phyloP scores from a whole-genome alignment of 176 grass and related monocot species.

The Aegilops tauschii region DNA sequence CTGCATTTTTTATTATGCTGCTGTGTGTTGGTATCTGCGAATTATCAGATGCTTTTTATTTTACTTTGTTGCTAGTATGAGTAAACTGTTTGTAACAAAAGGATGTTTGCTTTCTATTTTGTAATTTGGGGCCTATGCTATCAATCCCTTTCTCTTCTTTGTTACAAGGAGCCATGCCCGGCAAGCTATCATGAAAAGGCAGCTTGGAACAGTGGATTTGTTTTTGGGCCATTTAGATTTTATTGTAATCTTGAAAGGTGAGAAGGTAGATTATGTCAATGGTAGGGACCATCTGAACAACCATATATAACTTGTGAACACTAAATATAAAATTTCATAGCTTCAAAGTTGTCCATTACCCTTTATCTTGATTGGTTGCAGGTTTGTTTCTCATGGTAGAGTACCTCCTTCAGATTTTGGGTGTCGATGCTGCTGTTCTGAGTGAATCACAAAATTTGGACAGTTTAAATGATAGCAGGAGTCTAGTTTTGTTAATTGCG shows the following conservation, averaged over 20 bases:
- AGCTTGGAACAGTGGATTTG: conserved; percentile 51
- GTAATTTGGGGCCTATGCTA: conserved; percentile 43
- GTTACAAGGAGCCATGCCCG: conserved; percentile 66
- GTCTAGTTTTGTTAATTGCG: not conserved
- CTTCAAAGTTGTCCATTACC: conserved; percentile 70
- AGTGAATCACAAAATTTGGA: conserved; percentile 51
- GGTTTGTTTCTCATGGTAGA: conserved; percentile 63
- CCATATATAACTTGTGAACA: conserved; percentile 41
- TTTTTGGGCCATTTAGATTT: conserved; percentile 58
- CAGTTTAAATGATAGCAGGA: conserved; percentile 20
- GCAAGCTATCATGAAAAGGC: conserved; percentile 62
- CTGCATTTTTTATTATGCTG: conserved; percentile 7
- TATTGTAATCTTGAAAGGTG: conserved; percentile 69
- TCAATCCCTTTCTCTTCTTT: conserved; percentile 58
- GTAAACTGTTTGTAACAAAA: conserved; percentile 26
- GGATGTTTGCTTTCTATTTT: conserved; percentile 28
- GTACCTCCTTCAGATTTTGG: conserved; percentile 62
- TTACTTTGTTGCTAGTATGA: not conserved
- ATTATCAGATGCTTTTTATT: not conserved
- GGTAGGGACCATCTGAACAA: conserved; percentile 50
- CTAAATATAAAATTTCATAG: conserved; percentile 36
- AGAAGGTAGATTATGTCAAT: conserved; percentile 51
- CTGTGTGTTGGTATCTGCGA: not conserved
- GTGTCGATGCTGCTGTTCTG: conserved; percentile 74
- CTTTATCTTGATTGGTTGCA: conserved; percentile 92